Evolutionary conservation across 805 yeast species (phyloP), one percentile per base, ranked within the genome.

Genomic region (Candida maesae): DNA sequence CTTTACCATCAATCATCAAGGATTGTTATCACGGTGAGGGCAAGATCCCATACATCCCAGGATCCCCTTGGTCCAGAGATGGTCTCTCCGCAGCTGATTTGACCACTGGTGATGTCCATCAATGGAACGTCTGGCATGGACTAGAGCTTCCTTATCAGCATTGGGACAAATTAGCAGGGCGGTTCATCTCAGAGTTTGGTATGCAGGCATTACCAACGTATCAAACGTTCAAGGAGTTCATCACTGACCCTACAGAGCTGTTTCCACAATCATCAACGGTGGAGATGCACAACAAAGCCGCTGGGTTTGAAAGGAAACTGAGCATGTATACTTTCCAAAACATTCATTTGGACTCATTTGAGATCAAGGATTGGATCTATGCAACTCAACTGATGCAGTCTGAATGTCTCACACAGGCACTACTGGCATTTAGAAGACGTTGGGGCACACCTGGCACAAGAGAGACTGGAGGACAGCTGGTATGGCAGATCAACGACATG

Each of bases 121-220:
- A 73, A 44, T 74, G 79, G 79, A 72, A 73, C 46, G 75, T 74
- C 8, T 74, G 79, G 79, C 80, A 74, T 46, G 79, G 79, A 1
- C 53, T 61, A 17, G 74, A 72, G 51, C 70, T 67, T 39, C 65
- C 63, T 44, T 74, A 74, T 47, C 80, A 74, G 45, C 59, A 71
- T 49, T 72, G 77, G 77, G 55, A 56, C 31, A 58, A 61, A 35
- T 53, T 74, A 2, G 68, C 64, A 6, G 79, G 78, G 2, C 47
- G 79, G 23, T 75, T 74, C 55, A 65, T 75, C 4, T 66, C 74
- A 24, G 80, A 74, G 52, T 75, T 74, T 58, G 80, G 79, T 1
- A 74, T 74, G 79, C 67, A 66, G 42, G 72, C 71, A 1, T 61
- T 69, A 14, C 78, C 79, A 0, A 42, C 51, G 17, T 25, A 46